Percentiles rank a stretch among this genome's conserved stretches.
These are phyloP conservation scores for Allodekkera sacchari DNA, from an alignment of 805 yeast genomes.

Conservation along the genomic window DNA sequence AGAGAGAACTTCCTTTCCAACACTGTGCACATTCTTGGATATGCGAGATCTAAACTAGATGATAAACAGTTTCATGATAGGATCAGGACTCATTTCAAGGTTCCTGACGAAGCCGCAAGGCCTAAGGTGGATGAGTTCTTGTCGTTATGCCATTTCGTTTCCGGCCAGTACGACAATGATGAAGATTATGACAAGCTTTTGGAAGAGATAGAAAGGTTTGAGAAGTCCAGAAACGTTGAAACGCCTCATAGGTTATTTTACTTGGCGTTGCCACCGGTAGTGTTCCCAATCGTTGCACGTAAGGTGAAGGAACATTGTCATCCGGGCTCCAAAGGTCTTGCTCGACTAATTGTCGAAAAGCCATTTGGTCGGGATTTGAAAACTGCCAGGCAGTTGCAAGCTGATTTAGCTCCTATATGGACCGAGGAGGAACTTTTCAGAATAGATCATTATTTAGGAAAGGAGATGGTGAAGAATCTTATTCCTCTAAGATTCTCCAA, in stretches of 20 bases:
- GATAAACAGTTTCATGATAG: slow-evolving; percentile 61
- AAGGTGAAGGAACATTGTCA: slow-evolving; percentile 64
- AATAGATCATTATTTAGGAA: slow-evolving; percentile 96
- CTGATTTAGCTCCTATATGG: slow-evolving; percentile 75
- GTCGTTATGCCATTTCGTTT: slow-evolving; percentile 53
- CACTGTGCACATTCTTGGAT: slow-evolving; percentile 73
- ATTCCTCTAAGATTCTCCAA: slow-evolving; percentile 87
- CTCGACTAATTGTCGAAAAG: slow-evolving; percentile 87
- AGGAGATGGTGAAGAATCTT: slow-evolving; percentile 95
- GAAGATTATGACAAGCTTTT: slow-evolving; percentile 64
- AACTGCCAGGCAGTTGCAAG: slow-evolving; percentile 70
- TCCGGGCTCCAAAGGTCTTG: slow-evolving; percentile 52
- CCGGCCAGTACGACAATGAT: slow-evolving; percentile 73
- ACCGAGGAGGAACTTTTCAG: slow-evolving; percentile 87
- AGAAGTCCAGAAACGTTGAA: slow-evolving; percentile 33
- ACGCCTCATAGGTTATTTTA: slow-evolving; percentile 79
- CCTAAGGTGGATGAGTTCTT: slow-evolving; percentile 55
- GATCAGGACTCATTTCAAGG: slow-evolving; percentile 53
- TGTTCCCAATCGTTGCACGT: slow-evolving; percentile 70
- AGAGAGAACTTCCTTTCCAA: slow-evolving; percentile 71
- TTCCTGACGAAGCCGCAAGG: slow-evolving; percentile 22
- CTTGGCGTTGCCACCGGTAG: slow-evolving; percentile 92
- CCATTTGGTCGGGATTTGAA: slow-evolving; percentile 93
- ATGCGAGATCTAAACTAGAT: slow-evolving; percentile 75
- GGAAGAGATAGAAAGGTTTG: slow-evolving; percentile 49